phyloP scores from a whole-genome alignment of 345 rosid species.

The Dovyalis caffra region DNA sequence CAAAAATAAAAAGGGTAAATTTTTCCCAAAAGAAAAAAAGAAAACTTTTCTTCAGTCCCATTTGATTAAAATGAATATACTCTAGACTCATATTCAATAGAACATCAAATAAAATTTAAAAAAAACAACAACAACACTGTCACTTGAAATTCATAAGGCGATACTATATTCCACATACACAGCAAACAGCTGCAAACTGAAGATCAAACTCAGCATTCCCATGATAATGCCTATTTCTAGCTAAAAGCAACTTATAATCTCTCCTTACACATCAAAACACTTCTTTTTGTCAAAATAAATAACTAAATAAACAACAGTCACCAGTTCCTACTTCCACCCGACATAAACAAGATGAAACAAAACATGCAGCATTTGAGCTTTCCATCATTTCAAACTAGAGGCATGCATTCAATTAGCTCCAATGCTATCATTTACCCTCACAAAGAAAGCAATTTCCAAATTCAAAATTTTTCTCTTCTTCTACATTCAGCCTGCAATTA shows the following conservation, averaged over 20 bases:
- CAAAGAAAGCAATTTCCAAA: neutral
- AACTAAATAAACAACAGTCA: neutral
- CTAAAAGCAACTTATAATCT: neutral
- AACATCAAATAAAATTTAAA: neutral
- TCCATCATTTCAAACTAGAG: neutral
- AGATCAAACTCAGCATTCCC: neutral
- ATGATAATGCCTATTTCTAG: neutral
- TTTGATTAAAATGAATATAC: neutral
- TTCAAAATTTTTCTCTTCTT: neutral
- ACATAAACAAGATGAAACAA: neutral
- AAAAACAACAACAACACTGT: neutral
- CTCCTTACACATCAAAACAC: neutral
- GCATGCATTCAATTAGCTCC: neutral
- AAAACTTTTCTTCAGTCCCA: neutral
- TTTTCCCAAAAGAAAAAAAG: neutral
- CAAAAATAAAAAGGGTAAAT: slow-evolving; percentile 15
- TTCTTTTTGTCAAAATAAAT: neutral
- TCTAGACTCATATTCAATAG: neutral
- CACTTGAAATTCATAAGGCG: neutral
- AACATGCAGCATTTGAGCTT: neutral
- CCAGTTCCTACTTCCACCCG: neutral
- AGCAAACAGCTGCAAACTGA: neutral
- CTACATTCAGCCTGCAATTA: neutral
- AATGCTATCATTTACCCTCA: neutral
- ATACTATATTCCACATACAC: neutral